Base-by-base conservation (phyloP, 2,329 filamentous ascomycete species). In the Neocucurbitaria cava region DNA sequence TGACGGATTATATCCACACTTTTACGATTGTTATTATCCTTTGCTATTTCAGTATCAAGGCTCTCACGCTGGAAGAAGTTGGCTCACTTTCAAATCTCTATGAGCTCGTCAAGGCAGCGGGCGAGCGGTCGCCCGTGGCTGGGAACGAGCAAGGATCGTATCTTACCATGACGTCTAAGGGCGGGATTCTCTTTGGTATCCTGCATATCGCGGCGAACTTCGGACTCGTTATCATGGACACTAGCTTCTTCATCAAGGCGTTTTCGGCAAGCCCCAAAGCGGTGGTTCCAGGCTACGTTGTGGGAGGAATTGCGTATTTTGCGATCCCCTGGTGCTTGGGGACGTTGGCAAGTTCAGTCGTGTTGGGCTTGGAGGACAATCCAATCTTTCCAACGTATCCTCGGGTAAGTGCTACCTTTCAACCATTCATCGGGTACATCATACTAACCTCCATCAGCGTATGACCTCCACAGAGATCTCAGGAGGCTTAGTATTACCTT, bases 1-100 rank as follows among this genome's bases (percentile, higher is more conserved):
- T 84, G 3, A 84, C 82, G 0, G 81, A 84, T 55, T 84, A 82
- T 56, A 77, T 84, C n/a, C 83, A 85, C 57, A 85, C 83, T 0
- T 78, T 83, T 10, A 79, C 81, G 11, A 83, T 85, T 18, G 76
- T 83, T 1, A 79, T 85, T 21, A 79, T 85, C 20, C 75, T 84
- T 48, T 78, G 81, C 71, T 78, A 81, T 71, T 78, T 83, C 67
- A 69, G 76, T 1, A 70, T 79, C 55, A 78, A 82, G 56, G 77
- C 79, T 2, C 82, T 82, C 18, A 77, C 79, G 0, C 71, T 77
- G 0, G 75, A 78, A 0, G 79, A 83, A 47, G 76, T 85, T 26
- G 78, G 79, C 0, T 83, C 81, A 0, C 72, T 82, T 1, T 76
- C 74, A 0, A 72, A 78, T 1, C 72, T 86, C 1, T 86, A 80